Conservation (phyloP, 2,329 filamentous ascomycete genomes). For the Aspergillus latus region DNA sequence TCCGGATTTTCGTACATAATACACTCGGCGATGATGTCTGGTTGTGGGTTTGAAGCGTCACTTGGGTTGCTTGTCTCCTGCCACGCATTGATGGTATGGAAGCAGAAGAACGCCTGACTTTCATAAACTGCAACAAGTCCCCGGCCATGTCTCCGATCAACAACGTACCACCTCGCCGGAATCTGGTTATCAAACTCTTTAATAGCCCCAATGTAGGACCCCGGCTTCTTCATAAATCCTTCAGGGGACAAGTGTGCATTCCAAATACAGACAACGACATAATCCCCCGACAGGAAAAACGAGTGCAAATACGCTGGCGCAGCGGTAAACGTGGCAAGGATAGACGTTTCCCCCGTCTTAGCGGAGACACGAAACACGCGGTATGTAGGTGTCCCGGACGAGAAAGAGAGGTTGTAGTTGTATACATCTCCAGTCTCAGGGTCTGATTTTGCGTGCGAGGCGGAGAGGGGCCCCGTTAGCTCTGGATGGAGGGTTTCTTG, state of each 20-base stretch:
- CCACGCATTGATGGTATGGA: conserved; percentile 77
- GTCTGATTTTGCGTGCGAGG: conserved; percentile 71
- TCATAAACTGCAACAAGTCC: conserved; percentile 70
- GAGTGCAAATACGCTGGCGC: conserved; percentile 77
- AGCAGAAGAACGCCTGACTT: conserved; percentile 70
- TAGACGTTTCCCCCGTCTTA: conserved; percentile 63
- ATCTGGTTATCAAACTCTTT: conserved; percentile 59
- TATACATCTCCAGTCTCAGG: conserved; percentile 71
- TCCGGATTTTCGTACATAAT: conserved; percentile 64
- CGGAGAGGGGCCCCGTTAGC: conserved; percentile 66
- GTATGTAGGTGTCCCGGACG: conserved; percentile 56
- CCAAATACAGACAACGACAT: conserved; percentile 72
- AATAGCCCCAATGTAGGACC: conserved; percentile 62
- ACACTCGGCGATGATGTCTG: conserved; percentile 65
- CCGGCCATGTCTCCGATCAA: conserved; percentile 62
- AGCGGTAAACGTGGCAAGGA: conserved; percentile 65
- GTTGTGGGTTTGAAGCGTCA: conserved; percentile 26
- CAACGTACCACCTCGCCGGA: conserved; percentile 68
- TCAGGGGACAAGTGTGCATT: conserved; percentile 61
- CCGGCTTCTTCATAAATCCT: not conserved
- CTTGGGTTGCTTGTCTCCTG: conserved; percentile 53
- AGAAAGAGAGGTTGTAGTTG: conserved; percentile 77
- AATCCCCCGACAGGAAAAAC: conserved; percentile 69
- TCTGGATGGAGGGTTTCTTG: conserved; percentile 66
- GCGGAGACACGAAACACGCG: conserved; percentile 69